phyloP scores from a whole-genome alignment of 169 alveolate species.

The Cryptosporidium xiaoi region DNA sequence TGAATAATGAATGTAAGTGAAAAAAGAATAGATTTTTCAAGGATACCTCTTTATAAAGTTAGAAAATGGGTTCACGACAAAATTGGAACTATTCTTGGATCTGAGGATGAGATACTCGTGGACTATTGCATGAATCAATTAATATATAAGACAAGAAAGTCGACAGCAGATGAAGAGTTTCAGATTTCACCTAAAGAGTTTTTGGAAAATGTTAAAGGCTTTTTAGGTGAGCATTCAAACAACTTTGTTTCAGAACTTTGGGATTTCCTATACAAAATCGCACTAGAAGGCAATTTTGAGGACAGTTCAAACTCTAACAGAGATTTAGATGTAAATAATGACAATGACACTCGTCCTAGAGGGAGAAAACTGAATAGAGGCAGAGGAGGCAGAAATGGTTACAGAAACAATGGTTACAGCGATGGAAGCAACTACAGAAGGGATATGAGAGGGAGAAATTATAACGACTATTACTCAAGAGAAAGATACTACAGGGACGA shows the following conservation, averaged over 20 bases:
- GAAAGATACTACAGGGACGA: too few species aligned
- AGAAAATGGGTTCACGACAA: conserved; percentile 31
- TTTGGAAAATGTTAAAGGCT: conserved; percentile 41
- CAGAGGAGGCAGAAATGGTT: too few species aligned
- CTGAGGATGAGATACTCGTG: conserved; percentile 65
- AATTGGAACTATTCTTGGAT: conserved; percentile 36
- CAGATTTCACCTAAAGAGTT: conserved; percentile 63
- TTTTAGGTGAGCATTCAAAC: conserved; percentile 23
- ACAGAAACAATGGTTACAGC: too few species aligned
- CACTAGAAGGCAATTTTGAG: background rate
- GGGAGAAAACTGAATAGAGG: too few species aligned
- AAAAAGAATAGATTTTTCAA: conserved; percentile 31
- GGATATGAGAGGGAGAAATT: too few species aligned
- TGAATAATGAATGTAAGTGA: conserved; percentile 29
- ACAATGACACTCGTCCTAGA: background rate
- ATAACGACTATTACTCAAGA: too few species aligned
- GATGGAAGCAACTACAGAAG: too few species aligned
- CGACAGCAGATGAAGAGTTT: conserved; percentile 57
- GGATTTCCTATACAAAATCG: background rate
- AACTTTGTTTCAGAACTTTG: conserved; percentile 52
- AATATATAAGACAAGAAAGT: conserved; percentile 35
- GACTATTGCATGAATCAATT: conserved; percentile 64
- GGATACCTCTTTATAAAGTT: conserved; percentile 10
- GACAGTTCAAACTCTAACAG: background rate
- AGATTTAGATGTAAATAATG: background rate